These are phyloP conservation scores for Fusarium coicis DNA, from an alignment of 2,329 filamentous ascomycete genomes.

Conservation along the genomic window DNA sequence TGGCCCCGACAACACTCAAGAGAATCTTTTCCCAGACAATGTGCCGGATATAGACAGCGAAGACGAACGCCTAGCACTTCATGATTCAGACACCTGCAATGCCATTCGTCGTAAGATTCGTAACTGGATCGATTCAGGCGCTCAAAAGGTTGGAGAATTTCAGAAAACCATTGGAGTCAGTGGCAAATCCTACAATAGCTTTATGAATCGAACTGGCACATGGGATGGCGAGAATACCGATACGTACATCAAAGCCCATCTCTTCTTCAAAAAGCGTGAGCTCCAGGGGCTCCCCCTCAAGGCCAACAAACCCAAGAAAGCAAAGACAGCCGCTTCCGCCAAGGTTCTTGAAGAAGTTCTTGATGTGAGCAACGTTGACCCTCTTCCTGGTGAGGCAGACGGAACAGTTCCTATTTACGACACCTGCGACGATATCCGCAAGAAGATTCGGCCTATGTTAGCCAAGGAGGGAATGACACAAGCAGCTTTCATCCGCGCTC, in stretches of 20 bases:
- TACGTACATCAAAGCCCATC: slow-evolving; percentile 50
- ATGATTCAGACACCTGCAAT: slow-evolving; percentile 39
- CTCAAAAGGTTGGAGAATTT: slow-evolving; percentile 56
- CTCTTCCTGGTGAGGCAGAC: slow-evolving; percentile 59
- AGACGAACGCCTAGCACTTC: slow-evolving; percentile 24
- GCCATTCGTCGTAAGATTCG: slow-evolving; percentile 40
- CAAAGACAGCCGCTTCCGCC: slow-evolving; percentile 39
- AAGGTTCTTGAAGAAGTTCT: slow-evolving; percentile 42
- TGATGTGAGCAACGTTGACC: slow-evolving; percentile 54
- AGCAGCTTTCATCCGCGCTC: slow-evolving; percentile 61
- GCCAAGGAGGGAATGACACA: slow-evolving; percentile 58
- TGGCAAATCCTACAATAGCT: slow-evolving; percentile 52
- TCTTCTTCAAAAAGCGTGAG: slow-evolving; percentile 63
- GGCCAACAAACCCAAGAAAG: slow-evolving; percentile 48
- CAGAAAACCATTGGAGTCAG: slow-evolving; percentile 55
- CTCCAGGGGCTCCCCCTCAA: slow-evolving; percentile 56
- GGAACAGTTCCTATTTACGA: slow-evolving; percentile 63
- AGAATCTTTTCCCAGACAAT: slow-evolving; percentile 37
- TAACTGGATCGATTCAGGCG: slow-evolving; percentile 40
- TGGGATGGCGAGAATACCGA: slow-evolving; percentile 50
- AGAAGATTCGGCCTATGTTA: slow-evolving; percentile 65
- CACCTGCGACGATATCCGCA: slow-evolving; percentile 67
- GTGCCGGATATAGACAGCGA: slow-evolving; percentile 34
- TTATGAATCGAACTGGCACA: slow-evolving; percentile 60
- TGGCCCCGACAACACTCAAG: slow-evolving; percentile 5